A percentile compares a stretch with the other conserved stretches of the same genome.
phyloP scores from a whole-genome alignment of 2,329 filamentous ascomycete genomes.

The Fusarium lyarnte region DNA sequence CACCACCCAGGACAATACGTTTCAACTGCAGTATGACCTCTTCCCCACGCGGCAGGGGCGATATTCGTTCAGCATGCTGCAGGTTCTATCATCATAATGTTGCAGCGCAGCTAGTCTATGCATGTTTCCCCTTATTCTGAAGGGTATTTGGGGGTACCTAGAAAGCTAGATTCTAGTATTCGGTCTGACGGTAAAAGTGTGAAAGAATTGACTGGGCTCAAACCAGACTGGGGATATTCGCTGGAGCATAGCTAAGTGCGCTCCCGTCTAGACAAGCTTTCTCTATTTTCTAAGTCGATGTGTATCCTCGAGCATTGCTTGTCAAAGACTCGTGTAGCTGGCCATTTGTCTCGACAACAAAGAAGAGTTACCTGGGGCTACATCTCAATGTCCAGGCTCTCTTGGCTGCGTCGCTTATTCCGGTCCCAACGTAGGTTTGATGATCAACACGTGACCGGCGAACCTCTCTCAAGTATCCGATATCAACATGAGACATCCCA shows the following conservation, averaged over 20 bases:
- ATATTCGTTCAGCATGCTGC: background rate
- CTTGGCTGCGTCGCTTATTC: conserved; percentile 28
- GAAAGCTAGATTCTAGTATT: background rate
- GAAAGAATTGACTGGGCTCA: background rate
- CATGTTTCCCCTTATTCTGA: background rate
- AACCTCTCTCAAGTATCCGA: background rate
- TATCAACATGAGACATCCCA: background rate
- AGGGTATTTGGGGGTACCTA: background rate
- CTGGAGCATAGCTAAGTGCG: background rate
- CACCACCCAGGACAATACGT: background rate
- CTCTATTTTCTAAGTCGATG: background rate
- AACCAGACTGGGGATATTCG: background rate
- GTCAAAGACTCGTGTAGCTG: background rate
- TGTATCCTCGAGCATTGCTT: background rate
- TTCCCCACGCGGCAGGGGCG: conserved; percentile 16
- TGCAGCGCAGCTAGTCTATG: background rate
- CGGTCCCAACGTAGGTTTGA: background rate
- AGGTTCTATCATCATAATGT: conserved; percentile 12
- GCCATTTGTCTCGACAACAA: background rate
- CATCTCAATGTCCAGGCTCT: background rate
- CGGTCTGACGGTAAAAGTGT: background rate
- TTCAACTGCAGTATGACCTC: conserved; percentile 6
- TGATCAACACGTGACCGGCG: conserved; percentile 27
- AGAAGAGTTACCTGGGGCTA: background rate
- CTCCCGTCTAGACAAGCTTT: background rate